These are phyloP conservation scores for Dalbergia cultrata DNA, from an alignment of 306 rosid genomes.

Conservation along the genomic window DNA sequence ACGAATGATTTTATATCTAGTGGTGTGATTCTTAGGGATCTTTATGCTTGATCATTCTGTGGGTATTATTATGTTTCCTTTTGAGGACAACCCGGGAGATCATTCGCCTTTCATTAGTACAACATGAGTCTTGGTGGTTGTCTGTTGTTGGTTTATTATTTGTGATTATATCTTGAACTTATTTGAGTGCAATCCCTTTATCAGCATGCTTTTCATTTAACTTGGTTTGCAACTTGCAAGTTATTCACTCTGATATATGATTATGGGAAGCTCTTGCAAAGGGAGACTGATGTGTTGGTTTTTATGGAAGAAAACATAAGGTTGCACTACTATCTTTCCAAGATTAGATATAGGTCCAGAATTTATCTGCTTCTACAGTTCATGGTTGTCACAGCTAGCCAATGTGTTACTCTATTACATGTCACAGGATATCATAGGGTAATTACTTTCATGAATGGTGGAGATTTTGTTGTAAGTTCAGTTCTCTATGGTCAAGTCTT, in stretches of 20 bases:
- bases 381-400: constrained; percentile 77
- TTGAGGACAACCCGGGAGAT: constrained; percentile 71
- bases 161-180: constrained; percentile 75
- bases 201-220: constrained; percentile 85
- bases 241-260: constrained; percentile 77
- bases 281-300: constrained; percentile 68
- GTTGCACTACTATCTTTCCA: constrained; percentile 78
- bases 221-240: constrained; percentile 86
- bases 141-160: constrained; percentile 62
- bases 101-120: constrained; percentile 53
- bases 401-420: constrained; percentile 70
- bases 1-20: no score
- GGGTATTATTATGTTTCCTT: constrained; percentile 69
- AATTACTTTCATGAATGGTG: constrained; percentile 68
- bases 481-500: no score
- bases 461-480: constrained; percentile 87
- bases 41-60: constrained; percentile 62
- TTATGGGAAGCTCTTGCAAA: constrained; percentile 77
- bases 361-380: constrained; percentile 78
- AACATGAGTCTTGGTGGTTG: constrained; percentile 62
- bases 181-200: constrained; percentile 72
- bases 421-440: constrained; percentile 62
- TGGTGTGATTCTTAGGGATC: constrained; percentile 66
- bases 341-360: constrained; percentile 85
- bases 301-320: constrained; percentile 82